Evolutionary conservation across 2,329 filamentous ascomycete genomes (phyloP).

Genomic region (Lecanosticta acicola): DNA sequence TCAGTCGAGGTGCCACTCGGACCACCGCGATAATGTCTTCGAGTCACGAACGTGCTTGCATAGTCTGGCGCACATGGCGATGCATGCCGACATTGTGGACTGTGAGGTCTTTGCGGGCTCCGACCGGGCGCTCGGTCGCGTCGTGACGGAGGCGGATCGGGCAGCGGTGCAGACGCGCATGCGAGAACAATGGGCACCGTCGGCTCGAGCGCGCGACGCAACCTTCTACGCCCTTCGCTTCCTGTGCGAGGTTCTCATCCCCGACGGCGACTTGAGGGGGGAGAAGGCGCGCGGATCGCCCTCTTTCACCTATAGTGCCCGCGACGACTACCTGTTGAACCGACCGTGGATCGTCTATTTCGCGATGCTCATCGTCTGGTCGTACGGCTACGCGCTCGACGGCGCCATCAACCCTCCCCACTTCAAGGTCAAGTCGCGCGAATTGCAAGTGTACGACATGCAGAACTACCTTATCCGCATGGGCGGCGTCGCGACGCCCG

Average conservation of each 20-base stretch:
- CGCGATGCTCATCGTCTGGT: conserved; percentile 87
- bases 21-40: conserved; percentile 66
- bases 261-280: conserved; percentile 42
- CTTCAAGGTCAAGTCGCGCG: conserved; percentile 51
- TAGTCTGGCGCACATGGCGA: conserved; percentile 93
- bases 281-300: conserved; percentile 10
- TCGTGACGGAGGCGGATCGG: conserved; percentile 77
- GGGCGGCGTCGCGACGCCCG: conserved; percentile 65
- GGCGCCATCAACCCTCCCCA: conserved; percentile 49
- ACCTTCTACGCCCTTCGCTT: conserved; percentile 90
- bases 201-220: conserved; percentile 80
- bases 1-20: conserved; percentile 21
- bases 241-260: conserved; percentile 73
- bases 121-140: conserved; percentile 74
- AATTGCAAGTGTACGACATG: conserved; percentile 72
- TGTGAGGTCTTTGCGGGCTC: conserved; percentile 93
- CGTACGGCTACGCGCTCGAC: conserved; percentile 85
- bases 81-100: conserved; percentile 96
- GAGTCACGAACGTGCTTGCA: conserved; percentile 86
- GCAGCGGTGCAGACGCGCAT: conserved; percentile 73
- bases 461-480: conserved; percentile 67
- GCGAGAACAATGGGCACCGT: conserved; percentile 83
- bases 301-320: conserved; percentile 62
- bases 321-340: conserved; percentile 84
- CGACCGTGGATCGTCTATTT: conserved; percentile 95